phyloP scores from a whole-genome alignment of 805 yeast genomes.

The Maudiozyma pseudohumilis region DNA sequence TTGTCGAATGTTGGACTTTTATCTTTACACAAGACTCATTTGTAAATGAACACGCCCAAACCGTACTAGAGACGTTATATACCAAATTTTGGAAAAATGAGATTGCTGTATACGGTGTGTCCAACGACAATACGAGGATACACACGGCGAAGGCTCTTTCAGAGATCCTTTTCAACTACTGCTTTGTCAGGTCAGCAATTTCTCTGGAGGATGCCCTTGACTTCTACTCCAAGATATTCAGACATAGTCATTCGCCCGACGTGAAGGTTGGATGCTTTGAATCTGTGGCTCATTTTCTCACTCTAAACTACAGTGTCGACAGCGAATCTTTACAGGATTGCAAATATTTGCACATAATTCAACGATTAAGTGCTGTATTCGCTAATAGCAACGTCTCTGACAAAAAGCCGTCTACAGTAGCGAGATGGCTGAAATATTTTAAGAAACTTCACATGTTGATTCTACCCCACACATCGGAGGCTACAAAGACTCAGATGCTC shows the following conservation, averaged over 20 bases:
- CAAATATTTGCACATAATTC: constrained; percentile 21
- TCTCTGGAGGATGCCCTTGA: constrained; percentile 14
- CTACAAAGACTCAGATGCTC: constrained; percentile 27
- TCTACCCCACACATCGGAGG: constrained; percentile 26
- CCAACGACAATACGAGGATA: constrained; percentile 21
- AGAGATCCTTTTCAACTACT: constrained; percentile 27
- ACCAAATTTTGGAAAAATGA: constrained; percentile 19
- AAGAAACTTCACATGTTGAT: constrained; percentile 16
- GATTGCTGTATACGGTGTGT: constrained; percentile 21
- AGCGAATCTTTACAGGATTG: constrained; percentile 19
- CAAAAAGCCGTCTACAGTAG: constrained; percentile 11
- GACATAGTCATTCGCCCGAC: constrained; percentile 15
- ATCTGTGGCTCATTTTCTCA: constrained; percentile 30
- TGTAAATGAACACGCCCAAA: constrained; percentile 15
- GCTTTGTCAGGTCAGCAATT: constrained; percentile 11
- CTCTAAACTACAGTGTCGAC: constrained; percentile 22
- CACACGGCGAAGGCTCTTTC: constrained; percentile 29
- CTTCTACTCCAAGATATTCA: constrained; percentile 18
- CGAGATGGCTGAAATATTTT: constrained; percentile 20
- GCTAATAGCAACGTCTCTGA: constrained; percentile 16
- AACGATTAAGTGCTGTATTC: constrained; percentile 20
- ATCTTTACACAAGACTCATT: constrained; percentile 16
- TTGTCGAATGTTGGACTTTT: constrained; percentile 20
- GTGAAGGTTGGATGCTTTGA: constrained; percentile 29
- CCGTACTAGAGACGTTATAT: constrained; percentile 11